Conservation (phyloP, 2,329 filamentous ascomycete genomes). For the Ophiostoma novo-ulmi region DNA sequence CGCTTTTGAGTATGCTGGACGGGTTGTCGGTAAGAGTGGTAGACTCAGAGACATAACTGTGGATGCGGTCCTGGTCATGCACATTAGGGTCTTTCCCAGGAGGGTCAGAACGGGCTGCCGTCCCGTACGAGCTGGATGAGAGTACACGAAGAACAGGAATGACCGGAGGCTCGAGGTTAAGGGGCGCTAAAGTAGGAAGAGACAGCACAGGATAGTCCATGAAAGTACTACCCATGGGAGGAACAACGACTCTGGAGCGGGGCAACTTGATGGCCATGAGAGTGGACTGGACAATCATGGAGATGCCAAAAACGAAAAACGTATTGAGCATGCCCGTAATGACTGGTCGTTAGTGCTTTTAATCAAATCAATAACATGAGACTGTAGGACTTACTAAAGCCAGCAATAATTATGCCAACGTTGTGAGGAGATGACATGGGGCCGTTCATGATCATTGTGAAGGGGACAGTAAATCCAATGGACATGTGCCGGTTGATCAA, state of each 20-base stretch:
- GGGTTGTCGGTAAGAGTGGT: constrained; percentile 25
- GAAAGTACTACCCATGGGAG: background rate
- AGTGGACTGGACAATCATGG: constrained; percentile 30
- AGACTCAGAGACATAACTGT: constrained; percentile 27
- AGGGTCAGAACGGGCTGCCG: background rate
- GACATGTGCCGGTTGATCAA: constrained; percentile 49
- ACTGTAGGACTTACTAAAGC: constrained; percentile 38
- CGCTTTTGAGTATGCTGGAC: background rate
- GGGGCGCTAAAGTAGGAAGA: background rate
- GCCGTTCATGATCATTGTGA: constrained; percentile 42
- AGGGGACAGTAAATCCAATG: constrained; percentile 47
- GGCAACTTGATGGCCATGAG: constrained; percentile 19
- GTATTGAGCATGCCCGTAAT: constrained; percentile 35
- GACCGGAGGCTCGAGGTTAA: background rate
- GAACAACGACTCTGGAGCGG: background rate
- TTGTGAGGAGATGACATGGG: constrained; percentile 33
- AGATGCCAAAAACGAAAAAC: constrained; percentile 30
- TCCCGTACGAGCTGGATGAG: background rate
- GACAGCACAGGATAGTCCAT: background rate
- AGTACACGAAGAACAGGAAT: constrained; percentile 12
- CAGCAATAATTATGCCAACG: constrained; percentile 42
- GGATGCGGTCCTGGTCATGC: constrained; percentile 15
- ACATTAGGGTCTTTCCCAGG: background rate
- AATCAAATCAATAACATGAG: background rate
- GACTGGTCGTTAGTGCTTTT: constrained; percentile 26